Evolutionary conservation across 163 green algal species (phyloP).

Genomic region (Scenedesmus sp.): DNA sequence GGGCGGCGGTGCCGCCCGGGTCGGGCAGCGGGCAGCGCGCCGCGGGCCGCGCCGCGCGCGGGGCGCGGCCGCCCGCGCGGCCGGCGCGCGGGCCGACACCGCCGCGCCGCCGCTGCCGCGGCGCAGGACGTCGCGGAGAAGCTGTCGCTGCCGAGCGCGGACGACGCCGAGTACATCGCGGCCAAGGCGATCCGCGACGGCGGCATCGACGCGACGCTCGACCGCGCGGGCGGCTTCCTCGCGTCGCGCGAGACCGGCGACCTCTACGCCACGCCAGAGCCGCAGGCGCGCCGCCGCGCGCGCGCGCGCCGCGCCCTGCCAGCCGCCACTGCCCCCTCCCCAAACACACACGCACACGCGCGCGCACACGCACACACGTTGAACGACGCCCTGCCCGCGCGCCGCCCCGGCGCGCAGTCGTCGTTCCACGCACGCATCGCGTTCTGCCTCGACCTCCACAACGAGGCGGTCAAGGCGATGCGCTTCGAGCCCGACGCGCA

Average conservation of each 20-base stretch:
- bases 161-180: conserved; percentile 94
- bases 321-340: too few species aligned
- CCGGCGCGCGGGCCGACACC: too few species aligned
- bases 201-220: conserved; percentile 83
- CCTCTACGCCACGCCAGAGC: conserved; percentile 87
- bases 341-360: too few species aligned
- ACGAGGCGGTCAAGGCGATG: conserved; percentile 91
- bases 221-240: conserved; percentile 81
- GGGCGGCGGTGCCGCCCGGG: too few species aligned
- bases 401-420: conserved; percentile 43
- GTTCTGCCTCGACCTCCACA: conserved; percentile 99
- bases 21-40: too few species aligned
- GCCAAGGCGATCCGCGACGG: conserved; percentile 97
- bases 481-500: conserved; percentile 77
- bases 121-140: conserved; percentile 86
- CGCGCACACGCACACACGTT: background rate
- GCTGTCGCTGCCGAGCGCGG: conserved; percentile 83
- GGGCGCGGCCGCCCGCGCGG: too few species aligned
- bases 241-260: conserved; percentile 65
- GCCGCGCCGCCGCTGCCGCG: background rate
- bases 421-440: conserved; percentile 96
- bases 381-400: background rate
- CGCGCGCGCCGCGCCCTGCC: too few species aligned
- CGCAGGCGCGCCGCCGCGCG: conserved; percentile 46
- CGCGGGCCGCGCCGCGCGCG: too few species aligned